A percentile compares a stretch with the other conserved stretches of the same genome.
Conservation (phyloP, 257 asterid species). For the Ajuga chamaepitys region DNA sequence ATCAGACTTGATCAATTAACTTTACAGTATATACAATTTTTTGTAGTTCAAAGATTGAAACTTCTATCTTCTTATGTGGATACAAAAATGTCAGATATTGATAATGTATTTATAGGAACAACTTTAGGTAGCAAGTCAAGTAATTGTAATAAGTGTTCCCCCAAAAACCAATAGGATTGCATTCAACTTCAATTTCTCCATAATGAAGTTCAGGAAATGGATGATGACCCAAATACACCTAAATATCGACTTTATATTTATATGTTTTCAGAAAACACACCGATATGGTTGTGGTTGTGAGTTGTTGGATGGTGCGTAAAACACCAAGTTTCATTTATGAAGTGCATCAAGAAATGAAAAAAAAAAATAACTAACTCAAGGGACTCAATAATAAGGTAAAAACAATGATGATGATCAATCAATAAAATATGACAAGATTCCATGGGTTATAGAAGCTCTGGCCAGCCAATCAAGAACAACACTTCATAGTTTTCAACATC, state of each 20-base stretch:
- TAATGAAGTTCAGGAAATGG: background rate
- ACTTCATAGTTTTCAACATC: constrained; percentile 37
- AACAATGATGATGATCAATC: background rate
- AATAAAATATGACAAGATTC: constrained; percentile 40
- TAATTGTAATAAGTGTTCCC: constrained; percentile 16
- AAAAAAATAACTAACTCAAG: too few relatives aligned
- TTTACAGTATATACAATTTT: background rate
- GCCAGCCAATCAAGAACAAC: constrained; percentile 71
- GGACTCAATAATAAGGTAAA: background rate
- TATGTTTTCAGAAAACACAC: too few relatives aligned
- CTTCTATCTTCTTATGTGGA: constrained; percentile 18
- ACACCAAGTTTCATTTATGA: too few relatives aligned
- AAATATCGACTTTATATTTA: too few relatives aligned
- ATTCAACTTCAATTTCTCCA: background rate
- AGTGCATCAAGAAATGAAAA: too few relatives aligned
- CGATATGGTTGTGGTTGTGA: too few relatives aligned
- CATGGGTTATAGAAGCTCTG: constrained; percentile 61
- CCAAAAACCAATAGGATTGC: constrained; percentile 1
- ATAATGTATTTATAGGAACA: constrained; percentile 18
- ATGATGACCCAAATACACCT: too few relatives aligned
- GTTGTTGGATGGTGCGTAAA: too few relatives aligned
- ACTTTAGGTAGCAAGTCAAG: constrained; percentile 6
- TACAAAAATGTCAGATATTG: constrained; percentile 20
- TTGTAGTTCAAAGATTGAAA: background rate
- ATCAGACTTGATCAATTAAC: background rate